phyloP scores from a whole-genome alignment of 1,139 yeast genomes.

The Candida sojae region DNA sequence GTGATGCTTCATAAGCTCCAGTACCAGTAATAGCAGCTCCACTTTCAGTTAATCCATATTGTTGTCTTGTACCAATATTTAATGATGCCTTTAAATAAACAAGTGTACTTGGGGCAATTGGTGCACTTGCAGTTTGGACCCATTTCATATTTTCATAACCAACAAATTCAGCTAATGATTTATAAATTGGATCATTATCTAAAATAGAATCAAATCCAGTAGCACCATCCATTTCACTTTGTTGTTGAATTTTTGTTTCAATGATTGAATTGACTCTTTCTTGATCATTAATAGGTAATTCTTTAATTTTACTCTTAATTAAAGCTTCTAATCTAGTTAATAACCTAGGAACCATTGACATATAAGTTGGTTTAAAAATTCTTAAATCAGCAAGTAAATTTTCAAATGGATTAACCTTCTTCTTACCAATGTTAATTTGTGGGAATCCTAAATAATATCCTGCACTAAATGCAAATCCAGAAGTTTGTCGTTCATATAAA shows the following conservation, averaged over 20 bases:
- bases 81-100: slow-evolving; percentile 34
- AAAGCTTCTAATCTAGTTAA: slow-evolving; percentile 39
- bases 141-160: slow-evolving; percentile 30
- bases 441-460: slow-evolving; percentile 48
- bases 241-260: slow-evolving; percentile 26
- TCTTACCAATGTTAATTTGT: slow-evolving; percentile 19
- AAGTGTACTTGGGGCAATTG: slow-evolving; percentile 33
- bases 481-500: slow-evolving; percentile 35
- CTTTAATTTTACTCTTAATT: slow-evolving; percentile 35
- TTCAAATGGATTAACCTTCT: slow-evolving; percentile 15
- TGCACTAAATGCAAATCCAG: slow-evolving; percentile 29
- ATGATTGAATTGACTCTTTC: slow-evolving; percentile 20
- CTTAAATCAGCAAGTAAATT: slow-evolving; percentile 24
- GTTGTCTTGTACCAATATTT: slow-evolving; percentile 34
- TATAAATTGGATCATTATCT: slow-evolving; percentile 28
- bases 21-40: slow-evolving; percentile 36
- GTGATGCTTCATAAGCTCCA: slow-evolving; percentile 28
- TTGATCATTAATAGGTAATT: slow-evolving; percentile 17
- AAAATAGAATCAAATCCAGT: slow-evolving; percentile 23
- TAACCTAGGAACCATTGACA: slow-evolving; percentile 36
- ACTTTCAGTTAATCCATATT: slow-evolving; percentile 41
- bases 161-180: slow-evolving; percentile 24
- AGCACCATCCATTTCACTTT: slow-evolving; percentile 24
- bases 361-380: slow-evolving; percentile 32
- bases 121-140: slow-evolving; percentile 39